phyloP scores from a whole-genome alignment of 768 basidiomycete species.

The Leccinum incarnatum region DNA sequence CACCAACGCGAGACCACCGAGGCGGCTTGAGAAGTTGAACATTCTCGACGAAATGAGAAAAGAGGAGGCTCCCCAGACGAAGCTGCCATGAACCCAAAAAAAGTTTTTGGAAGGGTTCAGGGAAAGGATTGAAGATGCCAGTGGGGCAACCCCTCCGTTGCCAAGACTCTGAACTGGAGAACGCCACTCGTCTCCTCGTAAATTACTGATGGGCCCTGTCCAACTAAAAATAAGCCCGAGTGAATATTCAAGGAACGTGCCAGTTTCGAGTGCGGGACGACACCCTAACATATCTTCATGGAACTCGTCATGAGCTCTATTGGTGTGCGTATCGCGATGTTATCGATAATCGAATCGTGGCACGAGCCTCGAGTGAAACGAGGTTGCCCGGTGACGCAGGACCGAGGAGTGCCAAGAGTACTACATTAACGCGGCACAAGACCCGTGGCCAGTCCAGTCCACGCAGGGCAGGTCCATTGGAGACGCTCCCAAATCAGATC shows the following conservation, averaged over 20 bases:
- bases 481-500: conserved; percentile 29
- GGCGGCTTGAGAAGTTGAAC: not conserved
- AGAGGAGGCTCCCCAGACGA: not conserved
- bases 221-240: conserved; percentile 5
- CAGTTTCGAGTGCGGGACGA: not conserved
- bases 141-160: not conserved
- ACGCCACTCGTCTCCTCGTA: conserved; percentile 6
- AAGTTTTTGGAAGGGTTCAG: not conserved
- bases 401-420: not conserved
- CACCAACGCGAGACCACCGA: not conserved
- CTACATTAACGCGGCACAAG: conserved; percentile 14
- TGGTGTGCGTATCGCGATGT: not conserved
- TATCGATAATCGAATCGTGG: not conserved
- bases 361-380: not conserved
- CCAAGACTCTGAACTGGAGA: not conserved
- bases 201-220: not conserved
- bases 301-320: not conserved
- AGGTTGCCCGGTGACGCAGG: not conserved
- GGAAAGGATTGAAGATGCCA: not conserved
- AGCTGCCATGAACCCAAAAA: not conserved
- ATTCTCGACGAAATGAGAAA: not conserved
- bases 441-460: conserved; percentile 4
- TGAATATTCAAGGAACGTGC: not conserved
- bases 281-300: not conserved
- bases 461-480: conserved; percentile 12